These are phyloP conservation scores for Kazachstania martiniae DNA, from an alignment of 805 yeast genomes.

Conservation along the genomic window DNA sequence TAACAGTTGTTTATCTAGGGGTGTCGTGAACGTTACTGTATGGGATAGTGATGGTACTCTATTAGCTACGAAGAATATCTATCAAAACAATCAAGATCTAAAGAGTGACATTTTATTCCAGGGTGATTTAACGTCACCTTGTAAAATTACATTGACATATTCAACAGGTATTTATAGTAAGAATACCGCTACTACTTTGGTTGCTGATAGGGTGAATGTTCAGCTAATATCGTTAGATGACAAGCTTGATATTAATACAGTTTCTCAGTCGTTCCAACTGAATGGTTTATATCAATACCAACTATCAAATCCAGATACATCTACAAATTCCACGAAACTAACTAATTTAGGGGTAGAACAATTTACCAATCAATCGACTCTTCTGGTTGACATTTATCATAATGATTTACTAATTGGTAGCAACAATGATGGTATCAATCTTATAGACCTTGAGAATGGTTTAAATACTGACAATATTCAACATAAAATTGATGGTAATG, in stretches of 20 bases:
- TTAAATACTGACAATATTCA: too few relatives aligned
- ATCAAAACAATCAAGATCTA: conserved; percentile 68
- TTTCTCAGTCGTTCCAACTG: conserved; percentile 35
- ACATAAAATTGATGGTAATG: too few relatives aligned
- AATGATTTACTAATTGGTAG: conserved; percentile 45
- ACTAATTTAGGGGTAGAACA: too few relatives aligned
- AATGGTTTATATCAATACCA: conserved; percentile 83
- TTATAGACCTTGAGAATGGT: conserved; percentile 19
- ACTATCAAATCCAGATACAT: conserved; percentile 46
- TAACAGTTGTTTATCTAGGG: conserved; percentile 57
- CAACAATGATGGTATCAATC: conserved; percentile 30
- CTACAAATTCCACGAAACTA: too few relatives aligned
- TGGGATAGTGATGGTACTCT: conserved; percentile 31
- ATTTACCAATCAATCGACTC: too few relatives aligned
- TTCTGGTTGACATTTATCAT: too few relatives aligned
- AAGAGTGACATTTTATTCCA: conserved; percentile 71
- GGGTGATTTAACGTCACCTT: conserved; percentile 51
- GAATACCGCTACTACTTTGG: conserved; percentile 33
- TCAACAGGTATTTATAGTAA: conserved; percentile 23
- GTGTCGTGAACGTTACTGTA: conserved; percentile 68
- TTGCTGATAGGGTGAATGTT: conserved; percentile 57
- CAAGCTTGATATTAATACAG: too few relatives aligned
- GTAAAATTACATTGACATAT: conserved; percentile 35
- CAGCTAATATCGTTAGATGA: conserved; percentile 38
- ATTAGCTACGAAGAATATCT: conserved; percentile 35